Base-by-base conservation (phyloP, 305 asterid genomes). In the Ajuga reptans region DNA sequence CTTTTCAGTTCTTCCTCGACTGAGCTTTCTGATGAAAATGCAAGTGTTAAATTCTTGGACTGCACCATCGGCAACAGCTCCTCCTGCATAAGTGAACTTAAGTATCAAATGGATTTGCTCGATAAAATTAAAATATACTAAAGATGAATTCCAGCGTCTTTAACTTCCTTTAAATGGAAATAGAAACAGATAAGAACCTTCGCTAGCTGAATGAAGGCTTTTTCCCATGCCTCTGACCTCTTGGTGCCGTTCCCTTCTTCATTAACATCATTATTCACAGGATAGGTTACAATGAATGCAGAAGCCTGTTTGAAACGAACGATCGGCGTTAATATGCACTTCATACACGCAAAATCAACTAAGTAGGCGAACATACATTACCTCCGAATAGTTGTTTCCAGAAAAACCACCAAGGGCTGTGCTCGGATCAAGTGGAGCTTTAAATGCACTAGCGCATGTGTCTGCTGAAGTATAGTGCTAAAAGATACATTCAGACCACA, bases 351-450 rank as follows among this genome's bases (percentile, higher is more conserved):
- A 16, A 31, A 15, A 66, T 56, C 51, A 27, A 55, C 67, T 37
- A 42, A 16, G 4, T 43, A 53, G 9, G 17, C 14, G 72, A 31
- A 10, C 5, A 27, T 16, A 62, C 67, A 56, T 72, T 84, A 94
- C 99, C 97, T 91, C 95, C 0, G 86, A 84, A 79, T 82, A 94
- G 81, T 89, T 91, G 78, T 81, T 88, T 53, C 96, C 97, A 4
- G 96, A 85, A 81, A 86, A 94, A 80, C 99, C 99, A 65, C 99
- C 99, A 60, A 94, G 83, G 53, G 98, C 92, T 12, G 99, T 94
- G 83, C 84, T 91, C 64, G 99, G 99, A 75, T 94, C 99, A 69
- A 94, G 96, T 37, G 99, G 99, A 33, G 92, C 97, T 84, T 88
- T 84, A 72, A 94, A 94, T 68, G 98, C 96, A 79, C 97, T 89